Evolutionary conservation across 768 basidiomycete genomes (phyloP), one percentile per base, ranked within the genome.

Genomic region (Lyophyllum decastes): DNA sequence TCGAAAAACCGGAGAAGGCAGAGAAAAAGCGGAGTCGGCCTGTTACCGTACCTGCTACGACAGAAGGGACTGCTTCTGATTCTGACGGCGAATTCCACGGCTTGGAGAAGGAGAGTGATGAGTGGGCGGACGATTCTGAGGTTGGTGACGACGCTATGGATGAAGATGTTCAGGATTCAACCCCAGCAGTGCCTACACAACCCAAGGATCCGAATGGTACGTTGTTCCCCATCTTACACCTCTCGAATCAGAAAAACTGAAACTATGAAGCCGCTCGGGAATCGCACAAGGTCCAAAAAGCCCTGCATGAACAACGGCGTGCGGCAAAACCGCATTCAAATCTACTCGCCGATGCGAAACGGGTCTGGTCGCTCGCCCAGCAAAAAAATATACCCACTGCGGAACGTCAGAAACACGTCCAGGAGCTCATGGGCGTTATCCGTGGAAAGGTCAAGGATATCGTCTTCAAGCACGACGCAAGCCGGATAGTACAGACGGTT

Each of bases 391-490:
- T 94, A 38, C 73, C 85, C 0, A 74, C 86, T 21, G 71, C 83
- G 24, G 89, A 95, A 65, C 84, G 94, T 22, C 85, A 87, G 61
- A 84, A 86, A 63, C 86, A 93, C 49, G 77, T 96, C 57, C 76
- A 80, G 46, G 82, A 85, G 25, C 80, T 98, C 9, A 92, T 94
- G 85, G 74, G 77, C 27, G 79, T 88, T 45, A 85, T 94, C 21
- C 84, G 89, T 21, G 94, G 93, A 4, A 86, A 87, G 62, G 86
- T 96, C 44, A 87, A 87, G 58, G 94, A 95, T 30, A 86, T 96
- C 35, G 88, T 91, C 1, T 82, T 92, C 68, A 96, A 95, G 71
- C 95, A 96, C 66, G 94, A 96, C 70, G 94, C 93, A 8, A 94
- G 92, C 66, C 83, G 88, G 61, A 93, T 93, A 59, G 83, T 91